Conservation (phyloP, 2,329 filamentous ascomycete species). For the Harringtonia aguacate region DNA sequence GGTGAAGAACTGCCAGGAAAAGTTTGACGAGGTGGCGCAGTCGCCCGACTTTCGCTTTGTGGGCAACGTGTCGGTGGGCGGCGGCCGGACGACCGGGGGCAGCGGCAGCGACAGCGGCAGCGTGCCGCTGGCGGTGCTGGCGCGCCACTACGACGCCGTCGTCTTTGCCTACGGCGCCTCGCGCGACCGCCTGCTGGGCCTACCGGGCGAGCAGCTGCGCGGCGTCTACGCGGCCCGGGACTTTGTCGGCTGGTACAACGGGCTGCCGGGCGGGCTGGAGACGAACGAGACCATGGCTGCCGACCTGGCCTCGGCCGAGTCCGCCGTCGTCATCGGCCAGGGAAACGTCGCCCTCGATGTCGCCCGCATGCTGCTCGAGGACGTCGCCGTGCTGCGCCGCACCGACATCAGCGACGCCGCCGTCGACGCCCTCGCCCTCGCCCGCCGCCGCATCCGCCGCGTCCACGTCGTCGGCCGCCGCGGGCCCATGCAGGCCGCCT, state of each 20-base stretch:
- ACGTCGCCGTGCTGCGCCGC: constrained; percentile 59
- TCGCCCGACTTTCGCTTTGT: constrained; percentile 81
- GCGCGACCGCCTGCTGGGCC: constrained; percentile 65
- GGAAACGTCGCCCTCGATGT: constrained; percentile 96
- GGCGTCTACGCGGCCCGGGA: constrained; percentile 82
- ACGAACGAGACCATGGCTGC: constrained; percentile 32
- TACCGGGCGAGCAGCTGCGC: constrained; percentile 68
- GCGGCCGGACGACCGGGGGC: constrained; percentile 15
- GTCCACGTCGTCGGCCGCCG: constrained; percentile 84
- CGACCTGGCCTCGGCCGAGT: constrained; percentile 62
- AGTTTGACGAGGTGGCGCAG: constrained; percentile 77
- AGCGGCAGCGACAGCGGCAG: constrained; percentile 27
- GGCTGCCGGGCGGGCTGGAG: constrained; percentile 58
- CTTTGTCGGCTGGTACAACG: constrained; percentile 98
- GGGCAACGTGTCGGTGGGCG: constrained; percentile 75
- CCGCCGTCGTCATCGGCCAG: constrained; percentile 83
- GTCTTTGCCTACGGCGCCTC: constrained; percentile 90
- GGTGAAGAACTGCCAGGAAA: constrained; percentile 97
- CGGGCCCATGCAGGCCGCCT: constrained; percentile 86
- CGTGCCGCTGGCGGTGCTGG: constrained; percentile 57
- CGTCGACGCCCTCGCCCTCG: constrained; percentile 59
- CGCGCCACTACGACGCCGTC: constrained; percentile 81
- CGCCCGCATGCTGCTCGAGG: constrained; percentile 72
- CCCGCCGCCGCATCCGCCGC: constrained; percentile 61
- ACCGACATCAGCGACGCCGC: constrained; percentile 89